These are phyloP conservation scores for Dactylorhiza incarnata DNA, from an alignment of 106 monocot genomes.

Conservation along the genomic window DNA sequence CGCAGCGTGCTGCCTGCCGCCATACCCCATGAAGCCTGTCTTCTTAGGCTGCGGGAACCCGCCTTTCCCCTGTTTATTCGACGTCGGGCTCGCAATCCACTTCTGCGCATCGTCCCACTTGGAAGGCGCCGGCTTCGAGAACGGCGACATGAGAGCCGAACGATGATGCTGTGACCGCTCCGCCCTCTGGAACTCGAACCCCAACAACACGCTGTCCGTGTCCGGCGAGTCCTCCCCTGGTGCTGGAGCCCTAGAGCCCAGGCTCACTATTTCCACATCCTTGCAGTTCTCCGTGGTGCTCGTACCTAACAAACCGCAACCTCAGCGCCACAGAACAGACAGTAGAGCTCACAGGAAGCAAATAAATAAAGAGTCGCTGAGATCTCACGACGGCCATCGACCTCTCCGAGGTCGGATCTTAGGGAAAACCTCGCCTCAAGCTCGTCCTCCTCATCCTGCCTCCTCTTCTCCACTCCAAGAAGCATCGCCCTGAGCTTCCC, in stretches of 20 bases:
- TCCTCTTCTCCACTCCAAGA: constrained; percentile 51
- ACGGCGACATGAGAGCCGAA: constrained; percentile 38
- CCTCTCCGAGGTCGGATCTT: constrained; percentile 26
- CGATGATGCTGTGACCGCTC: constrained; percentile 28
- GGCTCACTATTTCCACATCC: constrained; percentile 58
- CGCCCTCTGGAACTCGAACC: constrained; percentile 75
- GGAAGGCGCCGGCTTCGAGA: constrained; percentile 69
- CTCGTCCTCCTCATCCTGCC: constrained; percentile 30
- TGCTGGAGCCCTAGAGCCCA: constrained; percentile 8
- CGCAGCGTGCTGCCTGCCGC: constrained; percentile 10
- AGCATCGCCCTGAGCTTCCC: constrained; percentile 58
- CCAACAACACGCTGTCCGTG: constrained; percentile 27
- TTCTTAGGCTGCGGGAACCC: constrained; percentile 25
- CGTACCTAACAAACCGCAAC: constrained; percentile 13
- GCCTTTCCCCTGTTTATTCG: constrained; percentile 27
- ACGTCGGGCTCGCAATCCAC: constrained; percentile 85
- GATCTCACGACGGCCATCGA: constrained; percentile 10
- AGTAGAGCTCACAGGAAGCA: constrained; percentile 7
- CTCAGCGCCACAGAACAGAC: background rate
- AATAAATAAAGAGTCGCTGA: background rate
- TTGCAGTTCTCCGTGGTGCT: constrained; percentile 26
- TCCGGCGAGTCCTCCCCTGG: constrained; percentile 32
- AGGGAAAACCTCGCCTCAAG: constrained; percentile 23
- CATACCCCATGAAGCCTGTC: constrained; percentile 24
- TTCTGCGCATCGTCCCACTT: constrained; percentile 96